phyloP scores from a whole-genome alignment of 345 rosid species.

The Turnera subulata region DNA sequence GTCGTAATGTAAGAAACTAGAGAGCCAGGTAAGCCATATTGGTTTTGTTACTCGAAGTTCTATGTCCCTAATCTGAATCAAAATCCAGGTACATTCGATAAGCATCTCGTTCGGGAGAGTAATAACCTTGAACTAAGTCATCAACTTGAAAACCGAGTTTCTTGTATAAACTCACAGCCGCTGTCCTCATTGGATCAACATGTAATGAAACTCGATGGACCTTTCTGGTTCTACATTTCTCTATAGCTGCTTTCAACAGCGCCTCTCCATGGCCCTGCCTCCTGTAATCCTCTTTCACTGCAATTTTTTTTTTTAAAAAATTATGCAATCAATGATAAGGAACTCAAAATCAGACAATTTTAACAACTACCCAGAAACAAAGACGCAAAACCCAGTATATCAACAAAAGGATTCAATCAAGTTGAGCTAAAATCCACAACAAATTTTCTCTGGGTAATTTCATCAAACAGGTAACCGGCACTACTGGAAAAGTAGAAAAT shows the following conservation, averaged over 20 bases:
- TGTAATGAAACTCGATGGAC: slow-evolving; percentile 65
- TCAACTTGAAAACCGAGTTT: slow-evolving; percentile 75
- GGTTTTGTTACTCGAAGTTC: too few relatives aligned
- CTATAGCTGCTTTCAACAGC: slow-evolving; percentile 56
- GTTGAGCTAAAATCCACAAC: too few relatives aligned
- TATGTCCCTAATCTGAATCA: slow-evolving; percentile 20
- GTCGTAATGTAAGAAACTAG: too few relatives aligned
- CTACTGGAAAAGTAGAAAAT: too few relatives aligned
- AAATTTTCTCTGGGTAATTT: slow-evolving; percentile 24
- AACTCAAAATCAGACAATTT: too few relatives aligned
- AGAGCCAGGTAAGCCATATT: too few relatives aligned
- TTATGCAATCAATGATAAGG: too few relatives aligned
- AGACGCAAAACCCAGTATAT: too few relatives aligned
- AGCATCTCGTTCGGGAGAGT: slow-evolving; percentile 66
- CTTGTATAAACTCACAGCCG: slow-evolving; percentile 67
- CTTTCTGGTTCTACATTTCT: slow-evolving; percentile 63
- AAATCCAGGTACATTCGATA: slow-evolving; percentile 73
- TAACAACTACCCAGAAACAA: too few relatives aligned
- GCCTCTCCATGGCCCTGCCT: slow-evolving; percentile 73
- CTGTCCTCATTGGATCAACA: slow-evolving; percentile 63
- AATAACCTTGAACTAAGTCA: slow-evolving; percentile 50
- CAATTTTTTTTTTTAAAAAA: neutral
- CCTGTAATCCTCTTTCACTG: slow-evolving; percentile 68
- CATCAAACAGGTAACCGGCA: slow-evolving; percentile 56
- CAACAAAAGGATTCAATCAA: neutral